These are phyloP conservation scores for Septoria petroselini DNA, from an alignment of 2,329 filamentous ascomycete genomes.

Conservation along the genomic window DNA sequence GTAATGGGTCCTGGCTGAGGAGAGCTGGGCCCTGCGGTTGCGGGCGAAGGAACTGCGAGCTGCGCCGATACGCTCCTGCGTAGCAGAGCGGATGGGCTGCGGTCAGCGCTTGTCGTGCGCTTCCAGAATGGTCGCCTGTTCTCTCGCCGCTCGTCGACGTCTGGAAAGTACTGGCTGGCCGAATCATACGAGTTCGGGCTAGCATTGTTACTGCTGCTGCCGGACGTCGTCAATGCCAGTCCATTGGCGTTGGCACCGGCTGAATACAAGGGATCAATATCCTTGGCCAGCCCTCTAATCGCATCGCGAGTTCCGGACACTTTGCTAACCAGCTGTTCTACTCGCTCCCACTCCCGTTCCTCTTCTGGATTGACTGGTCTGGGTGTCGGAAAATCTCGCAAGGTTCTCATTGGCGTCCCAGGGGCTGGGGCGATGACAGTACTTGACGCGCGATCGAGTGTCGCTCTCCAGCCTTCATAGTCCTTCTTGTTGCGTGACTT, in stretches of 20 bases:
- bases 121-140: slow-evolving; percentile 87
- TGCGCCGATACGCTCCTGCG: slow-evolving; percentile 54
- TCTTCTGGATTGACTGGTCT: slow-evolving; percentile 51
- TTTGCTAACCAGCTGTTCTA: slow-evolving; percentile 80
- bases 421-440: slow-evolving; percentile 23
- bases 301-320: slow-evolving; percentile 87
- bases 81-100: slow-evolving; percentile 44
- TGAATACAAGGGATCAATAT: slow-evolving; percentile 66
- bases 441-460: slow-evolving; percentile 68
- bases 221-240: slow-evolving; percentile 32
- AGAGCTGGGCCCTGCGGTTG: slow-evolving; percentile 30
- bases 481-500: slow-evolving; percentile 78
- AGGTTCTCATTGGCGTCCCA: slow-evolving; percentile 32
- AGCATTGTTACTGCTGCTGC: slow-evolving; percentile 35
- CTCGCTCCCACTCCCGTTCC: slow-evolving; percentile 79
- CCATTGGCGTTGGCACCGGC: slow-evolving; percentile 39
- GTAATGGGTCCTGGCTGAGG: slow-evolving; percentile 38
- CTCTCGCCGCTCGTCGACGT: slow-evolving; percentile 30
- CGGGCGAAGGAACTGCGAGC: slow-evolving; percentile 48
- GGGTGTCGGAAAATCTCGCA: slow-evolving; percentile 19
- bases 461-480: slow-evolving; percentile 81
- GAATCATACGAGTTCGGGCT: slow-evolving; percentile 38
- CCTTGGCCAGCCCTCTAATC: slow-evolving; percentile 78
- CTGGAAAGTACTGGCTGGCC: slow-evolving; percentile 47
- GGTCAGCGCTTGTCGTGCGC: slow-evolving; percentile 64